These are phyloP conservation scores for Ascochyta pisi DNA, from an alignment of 2,329 filamentous ascomycete species.

Conservation along the genomic window DNA sequence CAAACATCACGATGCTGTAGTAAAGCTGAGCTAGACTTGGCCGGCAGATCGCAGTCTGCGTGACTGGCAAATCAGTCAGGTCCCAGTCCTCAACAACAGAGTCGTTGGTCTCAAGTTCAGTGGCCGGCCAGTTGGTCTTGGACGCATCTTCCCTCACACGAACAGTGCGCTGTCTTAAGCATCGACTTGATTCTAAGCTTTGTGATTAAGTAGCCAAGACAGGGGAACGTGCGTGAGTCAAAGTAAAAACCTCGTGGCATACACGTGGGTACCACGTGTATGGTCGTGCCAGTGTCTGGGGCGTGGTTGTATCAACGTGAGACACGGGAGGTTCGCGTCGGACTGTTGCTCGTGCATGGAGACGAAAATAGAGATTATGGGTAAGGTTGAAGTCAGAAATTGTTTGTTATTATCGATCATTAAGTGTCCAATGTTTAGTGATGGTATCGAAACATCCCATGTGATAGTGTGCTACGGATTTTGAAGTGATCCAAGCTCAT, in stretches of 20 bases:
- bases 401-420: background rate
- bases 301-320: background rate
- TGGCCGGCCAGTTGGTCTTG: background rate
- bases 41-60: background rate
- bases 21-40: background rate
- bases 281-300: background rate
- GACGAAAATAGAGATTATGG: background rate
- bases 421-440: background rate
- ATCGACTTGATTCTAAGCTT: background rate
- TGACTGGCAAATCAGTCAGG: background rate
- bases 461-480: background rate
- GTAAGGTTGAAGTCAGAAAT: background rate
- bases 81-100: background rate
- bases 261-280: constrained; percentile 2
- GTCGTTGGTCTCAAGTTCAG: background rate
- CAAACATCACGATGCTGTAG: background rate
- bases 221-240: background rate
- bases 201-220: background rate
- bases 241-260: background rate
- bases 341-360: background rate
- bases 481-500: background rate
- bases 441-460: background rate
- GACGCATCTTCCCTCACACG: background rate
- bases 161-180: background rate
- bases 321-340: background rate